A percentile compares a stretch with the other conserved stretches of the same genome.
These are phyloP conservation scores for Sutorius australiensis DNA, from an alignment of 768 basidiomycete species.

Conservation along the genomic window DNA sequence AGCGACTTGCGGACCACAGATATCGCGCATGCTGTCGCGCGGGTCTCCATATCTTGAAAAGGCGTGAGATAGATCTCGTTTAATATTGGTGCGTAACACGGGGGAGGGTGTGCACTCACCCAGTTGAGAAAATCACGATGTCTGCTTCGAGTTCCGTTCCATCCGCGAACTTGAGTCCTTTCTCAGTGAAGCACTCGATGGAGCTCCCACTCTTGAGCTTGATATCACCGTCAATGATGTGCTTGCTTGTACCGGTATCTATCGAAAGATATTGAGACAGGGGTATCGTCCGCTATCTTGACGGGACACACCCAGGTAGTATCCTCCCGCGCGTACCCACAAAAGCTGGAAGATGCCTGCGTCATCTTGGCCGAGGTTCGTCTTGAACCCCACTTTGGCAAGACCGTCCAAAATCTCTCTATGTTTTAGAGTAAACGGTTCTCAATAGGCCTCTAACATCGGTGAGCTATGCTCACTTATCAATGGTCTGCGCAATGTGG, in stretches of 20 bases:
- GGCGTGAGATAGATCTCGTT: background rate
- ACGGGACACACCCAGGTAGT: slow-evolving; percentile 34
- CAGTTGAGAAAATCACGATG: slow-evolving; percentile 31
- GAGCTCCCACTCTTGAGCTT: slow-evolving; percentile 45
- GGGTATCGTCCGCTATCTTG: no score
- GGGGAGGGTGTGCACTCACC: slow-evolving; percentile 10
- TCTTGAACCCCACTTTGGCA: slow-evolving; percentile 36
- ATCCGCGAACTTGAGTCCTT: slow-evolving; percentile 29
- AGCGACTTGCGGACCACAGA: slow-evolving; percentile 46
- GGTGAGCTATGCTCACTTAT: slow-evolving; percentile 19
- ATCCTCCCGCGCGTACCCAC: slow-evolving; percentile 34
- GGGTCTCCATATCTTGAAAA: slow-evolving; percentile 44
- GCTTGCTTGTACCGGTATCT: slow-evolving; percentile 41
- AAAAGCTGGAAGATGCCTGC: slow-evolving; percentile 32
- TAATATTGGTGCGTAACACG: accelerated
- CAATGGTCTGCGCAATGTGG: slow-evolving; percentile 18
- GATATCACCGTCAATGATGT: slow-evolving; percentile 46
- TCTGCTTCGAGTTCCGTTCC: slow-evolving; percentile 32
- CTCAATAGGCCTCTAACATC: background rate
- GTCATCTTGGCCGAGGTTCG: slow-evolving; percentile 32
- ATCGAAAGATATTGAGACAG: background rate
- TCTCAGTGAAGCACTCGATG: slow-evolving; percentile 30
- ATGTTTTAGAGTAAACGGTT: background rate
- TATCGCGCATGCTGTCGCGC: slow-evolving; percentile 35
- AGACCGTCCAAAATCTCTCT: slow-evolving; percentile 39